These are phyloP conservation scores for Alloteropsis semialata DNA, from an alignment of 176 grass and related monocot genomes.

Conservation along the genomic window DNA sequence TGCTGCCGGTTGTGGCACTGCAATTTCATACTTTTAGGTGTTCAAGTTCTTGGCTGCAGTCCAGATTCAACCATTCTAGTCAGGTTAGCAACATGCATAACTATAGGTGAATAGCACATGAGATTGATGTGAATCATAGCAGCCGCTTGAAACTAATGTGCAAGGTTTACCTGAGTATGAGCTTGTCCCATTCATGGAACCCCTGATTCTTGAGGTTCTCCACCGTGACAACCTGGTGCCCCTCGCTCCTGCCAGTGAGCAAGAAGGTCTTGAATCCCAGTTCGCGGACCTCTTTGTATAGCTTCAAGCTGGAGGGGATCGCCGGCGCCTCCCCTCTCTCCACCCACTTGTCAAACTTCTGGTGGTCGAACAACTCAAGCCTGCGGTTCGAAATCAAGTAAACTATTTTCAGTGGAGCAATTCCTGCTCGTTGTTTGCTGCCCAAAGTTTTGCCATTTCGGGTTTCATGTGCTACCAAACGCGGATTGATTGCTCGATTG, in stretches of 20 bases:
- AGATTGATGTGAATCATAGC: neutral
- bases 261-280: conserved; percentile 64
- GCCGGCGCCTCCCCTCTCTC: conserved; percentile 61
- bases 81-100: neutral
- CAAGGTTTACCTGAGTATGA: conserved; percentile 60
- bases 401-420: neutral
- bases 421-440: neutral
- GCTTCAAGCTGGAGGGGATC: conserved; percentile 56
- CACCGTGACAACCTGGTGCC: conserved; percentile 44
- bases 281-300: conserved; percentile 57
- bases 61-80: neutral
- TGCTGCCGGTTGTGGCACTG: neutral
- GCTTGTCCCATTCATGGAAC: conserved; percentile 70
- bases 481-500: neutral
- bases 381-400: conserved; percentile 26
- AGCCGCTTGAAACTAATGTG: neutral
- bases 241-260: conserved; percentile 68
- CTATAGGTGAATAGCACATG: neutral
- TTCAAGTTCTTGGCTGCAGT: neutral
- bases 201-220: conserved; percentile 65
- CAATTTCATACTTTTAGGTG: neutral
- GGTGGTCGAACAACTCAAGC: conserved; percentile 49
- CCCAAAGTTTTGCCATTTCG: neutral
- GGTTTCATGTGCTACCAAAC: neutral
- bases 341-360: conserved; percentile 68